phyloP scores from a whole-genome alignment of 768 basidiomycete species.

The Xerocomellus chrysenteron region DNA sequence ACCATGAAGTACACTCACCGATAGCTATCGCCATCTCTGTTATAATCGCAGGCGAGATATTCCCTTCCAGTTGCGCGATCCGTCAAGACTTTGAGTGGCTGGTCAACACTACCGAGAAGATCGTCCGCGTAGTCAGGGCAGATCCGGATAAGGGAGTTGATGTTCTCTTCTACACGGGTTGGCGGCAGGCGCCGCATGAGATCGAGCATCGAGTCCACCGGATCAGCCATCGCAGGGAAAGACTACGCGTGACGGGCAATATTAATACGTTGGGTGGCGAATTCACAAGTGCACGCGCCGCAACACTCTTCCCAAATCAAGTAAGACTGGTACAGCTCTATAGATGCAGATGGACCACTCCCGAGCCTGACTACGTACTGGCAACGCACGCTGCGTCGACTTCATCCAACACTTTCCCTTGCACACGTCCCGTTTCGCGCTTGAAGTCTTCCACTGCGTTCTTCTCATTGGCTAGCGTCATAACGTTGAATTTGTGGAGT shows the following conservation, averaged over 20 bases:
- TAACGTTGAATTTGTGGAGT: slow-evolving; percentile 75
- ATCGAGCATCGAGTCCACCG: slow-evolving; percentile 92
- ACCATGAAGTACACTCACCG: slow-evolving; percentile 40
- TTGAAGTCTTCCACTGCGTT: slow-evolving; percentile 38
- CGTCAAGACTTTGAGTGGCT: slow-evolving; percentile 78
- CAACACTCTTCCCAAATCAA: slow-evolving; percentile 6
- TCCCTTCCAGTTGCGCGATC: slow-evolving; percentile 84
- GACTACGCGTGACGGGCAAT: neutral
- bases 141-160: slow-evolving; percentile 74
- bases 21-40: slow-evolving; percentile 88
- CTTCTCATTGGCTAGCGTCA: slow-evolving; percentile 61
- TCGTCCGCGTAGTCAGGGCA: slow-evolving; percentile 95
- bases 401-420: slow-evolving; percentile 13
- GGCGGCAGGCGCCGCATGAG: slow-evolving; percentile 96
- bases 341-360: neutral
- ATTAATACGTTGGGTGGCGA: neutral
- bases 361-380: neutral
- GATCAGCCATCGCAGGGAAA: slow-evolving; percentile 56
- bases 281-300: neutral
- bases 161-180: slow-evolving; percentile 82
- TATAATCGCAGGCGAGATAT: slow-evolving; percentile 93
- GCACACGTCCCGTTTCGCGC: slow-evolving; percentile 34
- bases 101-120: slow-evolving; percentile 91
- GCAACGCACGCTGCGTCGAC: neutral
- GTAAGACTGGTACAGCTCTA: neutral